Evolutionary conservation across 345 rosid genomes (phyloP).

Genomic region (Garcia nutans): DNA sequence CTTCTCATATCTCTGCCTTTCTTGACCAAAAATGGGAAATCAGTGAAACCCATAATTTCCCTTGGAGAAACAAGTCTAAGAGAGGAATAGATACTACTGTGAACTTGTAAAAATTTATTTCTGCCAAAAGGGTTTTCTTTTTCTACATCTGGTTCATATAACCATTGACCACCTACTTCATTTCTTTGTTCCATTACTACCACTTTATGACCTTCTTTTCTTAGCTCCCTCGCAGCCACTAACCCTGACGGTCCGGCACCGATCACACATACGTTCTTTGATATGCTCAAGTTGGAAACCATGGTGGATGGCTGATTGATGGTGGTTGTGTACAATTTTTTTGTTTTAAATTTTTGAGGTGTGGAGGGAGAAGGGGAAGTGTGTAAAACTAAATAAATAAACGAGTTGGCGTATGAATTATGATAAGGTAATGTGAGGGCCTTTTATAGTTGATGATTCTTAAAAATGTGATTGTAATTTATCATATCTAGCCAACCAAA

Average conservation of each 20-base stretch:
- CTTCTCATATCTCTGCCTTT: conserved; percentile 76
- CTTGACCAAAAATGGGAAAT: conserved; percentile 77
- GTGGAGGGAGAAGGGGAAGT: not conserved
- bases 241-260: conserved; percentile 96
- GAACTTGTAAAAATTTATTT: conserved; percentile 47
- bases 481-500: no score
- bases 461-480: not conserved
- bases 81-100: conserved; percentile 85
- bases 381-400: not conserved
- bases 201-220: conserved; percentile 74
- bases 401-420: not conserved
- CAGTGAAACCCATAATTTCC: conserved; percentile 88
- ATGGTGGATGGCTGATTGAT: conserved; percentile 25
- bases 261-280: conserved; percentile 73
- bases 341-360: not conserved
- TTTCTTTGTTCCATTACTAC: conserved; percentile 81
- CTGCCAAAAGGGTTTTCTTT: conserved; percentile 57
- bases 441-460: not conserved
- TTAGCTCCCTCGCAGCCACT: conserved; percentile 80
- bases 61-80: conserved; percentile 69
- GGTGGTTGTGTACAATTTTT: not conserved
- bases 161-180: conserved; percentile 93
- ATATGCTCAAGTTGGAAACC: conserved; percentile 37
- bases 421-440: not conserved
- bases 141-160: conserved; percentile 59